These are phyloP conservation scores for Shiraia bambusicola DNA, from an alignment of 2,329 filamentous ascomycete genomes.

Conservation along the genomic window DNA sequence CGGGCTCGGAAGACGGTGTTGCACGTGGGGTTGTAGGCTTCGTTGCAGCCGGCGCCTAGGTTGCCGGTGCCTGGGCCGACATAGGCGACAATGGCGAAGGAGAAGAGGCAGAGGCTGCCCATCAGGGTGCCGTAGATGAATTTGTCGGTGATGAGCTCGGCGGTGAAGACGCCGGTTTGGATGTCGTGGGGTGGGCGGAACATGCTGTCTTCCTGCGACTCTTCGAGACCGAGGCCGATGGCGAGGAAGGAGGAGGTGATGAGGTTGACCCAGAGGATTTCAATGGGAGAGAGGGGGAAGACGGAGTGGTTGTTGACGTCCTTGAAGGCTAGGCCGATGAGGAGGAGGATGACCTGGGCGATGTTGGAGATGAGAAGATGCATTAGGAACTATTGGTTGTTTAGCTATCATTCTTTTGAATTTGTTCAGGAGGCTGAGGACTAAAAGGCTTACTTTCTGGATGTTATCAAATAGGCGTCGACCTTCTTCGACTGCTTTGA, in stretches of 20 bases:
- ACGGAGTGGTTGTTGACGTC: constrained; percentile 47
- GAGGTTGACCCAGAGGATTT: constrained; percentile 53
- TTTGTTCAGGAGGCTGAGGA: not conserved
- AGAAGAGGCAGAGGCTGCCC: constrained; percentile 48
- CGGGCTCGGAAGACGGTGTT: constrained; percentile 48
- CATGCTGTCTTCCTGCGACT: constrained; percentile 51
- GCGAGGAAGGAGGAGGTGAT: constrained; percentile 52
- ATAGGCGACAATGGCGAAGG: constrained; percentile 50
- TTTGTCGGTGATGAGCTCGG: constrained; percentile 51
- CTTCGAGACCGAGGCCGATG: constrained; percentile 51
- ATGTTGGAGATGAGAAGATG: constrained; percentile 53
- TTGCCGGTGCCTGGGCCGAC: constrained; percentile 46
- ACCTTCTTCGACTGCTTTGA: constrained; percentile 46
- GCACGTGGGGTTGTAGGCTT: constrained; percentile 47
- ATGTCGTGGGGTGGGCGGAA: constrained; percentile 48
- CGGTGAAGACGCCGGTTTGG: constrained; percentile 48
- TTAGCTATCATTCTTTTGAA: constrained; percentile 3
- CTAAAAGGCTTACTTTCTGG: constrained; percentile 32
- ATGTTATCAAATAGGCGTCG: constrained; percentile 47
- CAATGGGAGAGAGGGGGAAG: constrained; percentile 50
- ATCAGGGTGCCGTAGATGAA: constrained; percentile 53
- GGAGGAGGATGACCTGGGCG: constrained; percentile 50
- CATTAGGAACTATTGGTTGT: constrained; percentile 43
- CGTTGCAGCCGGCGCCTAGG: constrained; percentile 49
- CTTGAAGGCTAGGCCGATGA: constrained; percentile 51